phyloP scores from a whole-genome alignment of 306 rosid genomes.

The Quercus rubra region DNA sequence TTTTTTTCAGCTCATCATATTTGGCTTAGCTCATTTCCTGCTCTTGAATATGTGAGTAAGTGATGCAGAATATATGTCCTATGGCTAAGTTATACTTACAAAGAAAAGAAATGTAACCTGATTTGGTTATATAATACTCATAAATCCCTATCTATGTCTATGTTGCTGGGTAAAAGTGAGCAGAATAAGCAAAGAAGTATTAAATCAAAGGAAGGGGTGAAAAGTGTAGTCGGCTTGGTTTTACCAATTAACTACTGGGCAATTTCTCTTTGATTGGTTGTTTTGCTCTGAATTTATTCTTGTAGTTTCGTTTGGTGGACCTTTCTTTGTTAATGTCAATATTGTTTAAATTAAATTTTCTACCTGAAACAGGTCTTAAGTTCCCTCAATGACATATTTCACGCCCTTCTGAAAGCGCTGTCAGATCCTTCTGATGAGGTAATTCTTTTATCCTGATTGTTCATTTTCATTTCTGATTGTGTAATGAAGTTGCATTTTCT shows the following conservation, averaged over 20 bases:
- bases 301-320: not conserved
- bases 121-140: not conserved
- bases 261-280: not conserved
- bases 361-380: constrained; percentile 64
- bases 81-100: not conserved
- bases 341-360: constrained; percentile 8
- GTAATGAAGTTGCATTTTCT: constrained; percentile 6
- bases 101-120: not conserved
- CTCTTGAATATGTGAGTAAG: not conserved
- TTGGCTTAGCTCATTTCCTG: not conserved
- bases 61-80: not conserved
- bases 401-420: constrained; percentile 75
- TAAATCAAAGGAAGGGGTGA: not conserved
- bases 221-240: not conserved
- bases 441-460: constrained; percentile 24
- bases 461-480: constrained; percentile 1
- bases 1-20: not conserved
- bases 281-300: not conserved
- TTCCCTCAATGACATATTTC: constrained; percentile 72
- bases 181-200: not conserved
- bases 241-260: not conserved
- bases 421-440: constrained; percentile 94
- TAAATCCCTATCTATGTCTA: not conserved
- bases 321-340: constrained; percentile 8
- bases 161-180: not conserved